Evolutionary conservation across 2,329 filamentous ascomycete species (phyloP).

Genomic region (Diplodia scrobiculata): DNA sequence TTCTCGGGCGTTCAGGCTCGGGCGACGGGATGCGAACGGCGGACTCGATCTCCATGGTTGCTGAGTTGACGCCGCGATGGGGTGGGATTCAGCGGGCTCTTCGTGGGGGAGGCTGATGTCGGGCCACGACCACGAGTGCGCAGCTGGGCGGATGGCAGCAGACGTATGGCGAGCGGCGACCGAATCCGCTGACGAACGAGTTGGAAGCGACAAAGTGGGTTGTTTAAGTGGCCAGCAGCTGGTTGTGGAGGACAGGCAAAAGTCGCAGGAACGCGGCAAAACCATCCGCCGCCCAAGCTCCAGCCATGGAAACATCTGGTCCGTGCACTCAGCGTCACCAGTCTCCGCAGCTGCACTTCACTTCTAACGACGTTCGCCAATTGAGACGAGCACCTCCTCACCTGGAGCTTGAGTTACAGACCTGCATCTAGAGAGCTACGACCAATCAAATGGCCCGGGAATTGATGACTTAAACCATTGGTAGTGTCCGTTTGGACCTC

Average conservation of each 20-base stretch:
- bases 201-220: background rate
- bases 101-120: background rate
- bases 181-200: background rate
- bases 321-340: background rate
- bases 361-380: no score
- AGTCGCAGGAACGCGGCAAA: slow-evolving; percentile 17
- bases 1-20: slow-evolving; percentile 53
- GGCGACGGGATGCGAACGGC: slow-evolving; percentile 63
- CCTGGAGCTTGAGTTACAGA: no score
- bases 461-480: background rate
- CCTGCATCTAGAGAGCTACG: no score
- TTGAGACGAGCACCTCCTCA: no score
- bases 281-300: slow-evolving; percentile 6
- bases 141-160: slow-evolving; percentile 4
- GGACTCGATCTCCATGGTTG: slow-evolving; percentile 47
- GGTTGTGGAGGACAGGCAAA: slow-evolving; percentile 17
- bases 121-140: slow-evolving; percentile 4
- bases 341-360: no score
- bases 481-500: background rate
- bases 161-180: slow-evolving; percentile 5
- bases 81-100: background rate
- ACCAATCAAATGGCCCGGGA: no score
- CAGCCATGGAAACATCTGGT: background rate
- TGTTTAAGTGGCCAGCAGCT: background rate
- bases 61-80: background rate